Base-by-base conservation (phyloP, 805 yeast genomes). In the Schwanniomyces sp. region DNA sequence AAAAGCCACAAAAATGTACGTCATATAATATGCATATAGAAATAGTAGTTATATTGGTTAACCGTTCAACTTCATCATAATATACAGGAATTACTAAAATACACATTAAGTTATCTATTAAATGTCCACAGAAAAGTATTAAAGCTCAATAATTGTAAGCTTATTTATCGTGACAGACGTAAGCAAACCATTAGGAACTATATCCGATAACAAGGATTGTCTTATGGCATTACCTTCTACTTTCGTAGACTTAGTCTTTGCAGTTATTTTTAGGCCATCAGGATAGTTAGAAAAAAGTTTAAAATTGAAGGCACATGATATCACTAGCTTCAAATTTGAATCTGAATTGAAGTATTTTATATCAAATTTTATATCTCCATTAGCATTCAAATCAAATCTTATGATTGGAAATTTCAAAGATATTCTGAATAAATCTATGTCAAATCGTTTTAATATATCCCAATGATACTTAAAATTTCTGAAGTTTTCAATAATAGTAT, bases 351-450 rank as follows among this genome's bases (percentile, higher is more conserved):
- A 60, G 46, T 61, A 63, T 24, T 49, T 40, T 9, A 57, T 36
- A 5, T 27, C 21, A 17, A 61, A 54, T 5, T 40, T 30, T 2
- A 64, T 12, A 11, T 18, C 34, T 18, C 40, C 34, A 10, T 44
- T 43, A 27, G 44, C 38, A 4, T 43, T 34, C 2, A 43, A 10
- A 10, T 47, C 49, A 5, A 48, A 40, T 28, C 55, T 42, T 14
- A 45, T 42, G 12, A 67, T 40, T 0, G 75, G 76, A 42, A 54
- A 66, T 48, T 55, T 55, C 27, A 68, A 44, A 1, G 67, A 55
- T 2, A 70, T 50, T 43, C 57, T 61, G 54, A 57, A 63, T 17
- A 73, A 53, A 39, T 69, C 72, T 8, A 41, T 32, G 48, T 72
- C 76, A 8, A 64, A 51, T 18, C 41, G 34, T 34, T 46, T 48